These are phyloP conservation scores for Botrytis tulipae DNA, from an alignment of 2,329 filamentous ascomycete genomes.

Conservation along the genomic window DNA sequence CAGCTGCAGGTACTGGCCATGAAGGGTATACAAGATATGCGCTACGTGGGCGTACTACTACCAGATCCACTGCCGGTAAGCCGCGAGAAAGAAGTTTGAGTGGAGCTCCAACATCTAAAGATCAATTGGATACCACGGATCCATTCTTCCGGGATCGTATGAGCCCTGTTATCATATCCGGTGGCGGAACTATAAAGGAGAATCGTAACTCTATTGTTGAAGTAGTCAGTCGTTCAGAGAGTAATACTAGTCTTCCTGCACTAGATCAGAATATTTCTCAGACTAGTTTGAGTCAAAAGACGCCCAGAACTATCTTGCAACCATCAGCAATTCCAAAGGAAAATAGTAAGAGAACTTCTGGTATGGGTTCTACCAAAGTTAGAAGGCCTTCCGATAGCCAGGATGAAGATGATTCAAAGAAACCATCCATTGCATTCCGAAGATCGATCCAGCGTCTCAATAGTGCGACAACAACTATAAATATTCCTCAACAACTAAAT, in stretches of 20 bases:
- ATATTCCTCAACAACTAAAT: constrained; percentile 54
- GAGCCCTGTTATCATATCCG: constrained; percentile 65
- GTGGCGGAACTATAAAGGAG: constrained; percentile 57
- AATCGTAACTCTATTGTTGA: constrained; percentile 56
- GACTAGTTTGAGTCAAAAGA: constrained; percentile 38
- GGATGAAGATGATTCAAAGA: constrained; percentile 52
- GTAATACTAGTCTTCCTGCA: constrained; percentile 48
- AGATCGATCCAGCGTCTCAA: constrained; percentile 54
- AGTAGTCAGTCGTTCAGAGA: constrained; percentile 49
- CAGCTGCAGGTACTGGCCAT: constrained; percentile 88
- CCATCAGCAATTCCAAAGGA: constrained; percentile 52
- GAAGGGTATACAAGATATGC: constrained; percentile 74
- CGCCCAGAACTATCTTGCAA: constrained; percentile 48
- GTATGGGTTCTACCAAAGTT: constrained; percentile 25
- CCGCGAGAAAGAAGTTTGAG: constrained; percentile 40
- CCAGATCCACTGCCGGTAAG: constrained; percentile 49
- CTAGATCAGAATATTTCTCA: constrained; percentile 43
- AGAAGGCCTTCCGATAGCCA: constrained; percentile 52
- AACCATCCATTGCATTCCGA: constrained; percentile 53
- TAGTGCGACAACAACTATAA: constrained; percentile 46
- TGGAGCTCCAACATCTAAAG: constrained; percentile 49
- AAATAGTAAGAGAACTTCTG: constrained; percentile 24
- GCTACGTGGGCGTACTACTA: constrained; percentile 62
- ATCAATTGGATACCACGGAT: constrained; percentile 51
- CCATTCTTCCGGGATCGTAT: constrained; percentile 60